These are phyloP conservation scores for Colletotrichum liriopes DNA, from an alignment of 2,329 filamentous ascomycete genomes.

Conservation along the genomic window DNA sequence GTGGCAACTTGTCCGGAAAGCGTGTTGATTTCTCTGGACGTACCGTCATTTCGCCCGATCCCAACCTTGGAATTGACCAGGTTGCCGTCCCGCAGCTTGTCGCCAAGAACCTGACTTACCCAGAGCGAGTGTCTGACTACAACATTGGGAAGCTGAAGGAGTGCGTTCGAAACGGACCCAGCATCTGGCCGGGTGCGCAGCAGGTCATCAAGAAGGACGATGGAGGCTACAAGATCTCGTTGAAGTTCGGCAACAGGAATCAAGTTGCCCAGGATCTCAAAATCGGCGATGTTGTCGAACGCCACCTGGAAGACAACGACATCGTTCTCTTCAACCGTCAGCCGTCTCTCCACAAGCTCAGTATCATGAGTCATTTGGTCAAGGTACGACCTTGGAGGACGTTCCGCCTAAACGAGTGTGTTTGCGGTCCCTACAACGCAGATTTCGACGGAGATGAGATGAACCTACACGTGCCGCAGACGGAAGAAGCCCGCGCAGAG, in stretches of 20 bases:
- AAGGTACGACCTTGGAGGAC: slow-evolving; percentile 96
- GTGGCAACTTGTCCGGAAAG: slow-evolving; percentile 97
- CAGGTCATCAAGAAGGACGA: slow-evolving; percentile 78
- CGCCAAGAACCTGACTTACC: slow-evolving; percentile 97
- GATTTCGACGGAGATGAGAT: slow-evolving; percentile 99
- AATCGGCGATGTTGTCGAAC: slow-evolving; percentile 91
- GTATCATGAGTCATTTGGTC: slow-evolving; percentile 95
- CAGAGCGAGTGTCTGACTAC: slow-evolving; percentile 86
- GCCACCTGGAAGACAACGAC: slow-evolving; percentile 95
- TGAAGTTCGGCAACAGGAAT: slow-evolving; percentile 82
- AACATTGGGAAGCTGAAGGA: slow-evolving; percentile 87
- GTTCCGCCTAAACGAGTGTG: slow-evolving; percentile 97
- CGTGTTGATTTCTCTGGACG: slow-evolving; percentile 98
- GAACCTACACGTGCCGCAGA: slow-evolving; percentile 98
- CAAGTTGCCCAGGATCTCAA: slow-evolving; percentile 81
- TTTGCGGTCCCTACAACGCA: slow-evolving; percentile 97
- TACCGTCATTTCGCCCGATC: slow-evolving; percentile 97
- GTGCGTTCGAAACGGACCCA: slow-evolving; percentile 82
- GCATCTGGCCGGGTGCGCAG: slow-evolving; percentile 90
- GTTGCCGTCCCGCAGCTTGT: slow-evolving; percentile 93
- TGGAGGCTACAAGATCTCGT: slow-evolving; percentile 77
- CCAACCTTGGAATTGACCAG: slow-evolving; percentile 93
- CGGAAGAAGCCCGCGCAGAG: slow-evolving; percentile 95
- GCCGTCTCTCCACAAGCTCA: slow-evolving; percentile 97
- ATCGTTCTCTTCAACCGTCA: slow-evolving; percentile 98